These are phyloP conservation scores for Myochromella boudieri DNA, from an alignment of 768 basidiomycete genomes.

Conservation along the genomic window DNA sequence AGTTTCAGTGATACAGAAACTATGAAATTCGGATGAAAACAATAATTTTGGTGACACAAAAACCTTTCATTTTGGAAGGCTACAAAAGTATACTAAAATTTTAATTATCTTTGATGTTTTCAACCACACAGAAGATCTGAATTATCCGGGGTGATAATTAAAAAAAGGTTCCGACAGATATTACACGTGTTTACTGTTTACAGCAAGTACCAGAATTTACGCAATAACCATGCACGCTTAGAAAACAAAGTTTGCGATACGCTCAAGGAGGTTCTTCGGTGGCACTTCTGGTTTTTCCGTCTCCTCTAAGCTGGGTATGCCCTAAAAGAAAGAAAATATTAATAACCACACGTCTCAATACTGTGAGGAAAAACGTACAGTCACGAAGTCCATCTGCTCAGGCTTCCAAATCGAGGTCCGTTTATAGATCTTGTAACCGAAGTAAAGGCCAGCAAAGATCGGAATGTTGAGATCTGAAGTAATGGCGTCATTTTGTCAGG, in stretches of 20 bases:
- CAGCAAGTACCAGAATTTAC: too few species aligned
- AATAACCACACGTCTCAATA: not conserved
- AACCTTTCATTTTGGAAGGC: too few species aligned
- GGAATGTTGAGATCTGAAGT: constrained; percentile 46
- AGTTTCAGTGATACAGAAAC: too few species aligned
- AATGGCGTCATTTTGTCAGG: not conserved
- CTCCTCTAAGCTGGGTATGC: constrained; percentile 69
- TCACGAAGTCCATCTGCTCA: constrained; percentile 70
- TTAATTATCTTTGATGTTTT: too few species aligned
- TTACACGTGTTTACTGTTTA: too few species aligned
- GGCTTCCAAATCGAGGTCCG: constrained; percentile 51
- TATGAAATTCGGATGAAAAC: too few species aligned
- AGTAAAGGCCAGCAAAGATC: constrained; percentile 41
- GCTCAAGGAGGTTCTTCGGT: constrained; percentile 50
- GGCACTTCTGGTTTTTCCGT: constrained; percentile 55
- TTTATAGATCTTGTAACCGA: constrained; percentile 43
- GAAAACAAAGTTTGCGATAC: constrained; percentile 53
- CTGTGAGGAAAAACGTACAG: constrained; percentile 37
- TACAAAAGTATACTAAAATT: too few species aligned
- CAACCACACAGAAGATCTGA: too few species aligned
- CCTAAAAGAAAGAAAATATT: constrained; percentile 31
- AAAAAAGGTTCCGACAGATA: too few species aligned
- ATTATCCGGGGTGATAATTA: too few species aligned
- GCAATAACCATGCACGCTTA: too few species aligned
- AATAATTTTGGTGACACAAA: too few species aligned